Base-by-base conservation (phyloP, 2,329 filamentous ascomycete species). In the Ascocoryne sarcoides region DNA sequence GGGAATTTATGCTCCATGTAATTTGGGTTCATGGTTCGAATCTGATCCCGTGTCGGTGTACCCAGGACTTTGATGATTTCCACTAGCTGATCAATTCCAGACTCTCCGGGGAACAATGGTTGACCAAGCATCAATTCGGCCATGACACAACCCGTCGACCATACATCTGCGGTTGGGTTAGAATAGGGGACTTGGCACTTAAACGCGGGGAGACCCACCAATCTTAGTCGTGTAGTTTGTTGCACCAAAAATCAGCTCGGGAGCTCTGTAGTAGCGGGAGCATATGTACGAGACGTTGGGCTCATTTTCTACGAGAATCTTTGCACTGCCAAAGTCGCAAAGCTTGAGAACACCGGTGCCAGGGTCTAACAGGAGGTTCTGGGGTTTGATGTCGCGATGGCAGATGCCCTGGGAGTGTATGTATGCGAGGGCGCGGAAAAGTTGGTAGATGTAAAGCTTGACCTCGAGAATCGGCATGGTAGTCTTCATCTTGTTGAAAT, bases 1-100 rank as follows among this genome's bases (percentile, higher is more conserved):
- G 92, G 92, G 67, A 98, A 98, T 70, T 96, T 96, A 71, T 98
- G 92, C 69, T 98, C 92, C 92, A 98, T 98, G 67, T 98, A 98
- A 67, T 98, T 98, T 44, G 92, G 92, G 66, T 98, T 98, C 92
- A 98, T 98, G 51, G 92, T 98, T 54, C 92, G 85, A 59, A 98
- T 98, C 66, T 98, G 92, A 64, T 98, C 92, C 50, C 92, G 78
- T 26, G 92, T 96, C 14, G 92, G 92, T 14, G 92, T 98, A 45
- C 92, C 92, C 46, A 98, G 71, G 39, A 98, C 90, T 69, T 98
- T 98, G 74, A 98, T 98, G 62, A 98, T 98, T 66, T 98, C 92
- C 33, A 98, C 92, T 36, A 98, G 72, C 63, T 98, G 92, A 62
- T 98, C 92, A 58, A 98, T 98, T 50, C 92, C 92, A 35, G 92